Conservation (phyloP, 805 yeast genomes). For the Starmerella stigmatis region DNA sequence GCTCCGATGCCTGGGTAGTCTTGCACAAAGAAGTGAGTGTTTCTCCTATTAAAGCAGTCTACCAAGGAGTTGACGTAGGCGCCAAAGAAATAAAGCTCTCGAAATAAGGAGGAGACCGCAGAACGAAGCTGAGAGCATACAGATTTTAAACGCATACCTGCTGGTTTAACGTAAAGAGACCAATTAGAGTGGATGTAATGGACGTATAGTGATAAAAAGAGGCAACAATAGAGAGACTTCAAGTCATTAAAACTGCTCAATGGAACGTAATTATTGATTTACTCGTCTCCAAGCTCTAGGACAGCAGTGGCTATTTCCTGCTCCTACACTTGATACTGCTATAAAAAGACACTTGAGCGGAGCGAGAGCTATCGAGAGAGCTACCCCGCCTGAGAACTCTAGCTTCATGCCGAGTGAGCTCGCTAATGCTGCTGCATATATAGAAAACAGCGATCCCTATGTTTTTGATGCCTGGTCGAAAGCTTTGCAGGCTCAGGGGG, state of each 20-base stretch:
- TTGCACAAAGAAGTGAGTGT: conserved; percentile 46
- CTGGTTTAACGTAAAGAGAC: too few species aligned
- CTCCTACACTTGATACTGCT: background rate
- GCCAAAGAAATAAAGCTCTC: conserved; percentile 11
- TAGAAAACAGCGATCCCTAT: conserved; percentile 20
- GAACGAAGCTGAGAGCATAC: too few species aligned
- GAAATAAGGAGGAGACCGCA: background rate
- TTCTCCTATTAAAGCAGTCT: conserved; percentile 22
- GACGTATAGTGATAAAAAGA: too few species aligned
- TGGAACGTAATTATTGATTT: too few species aligned
- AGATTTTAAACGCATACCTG: too few species aligned
- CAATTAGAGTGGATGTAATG: too few species aligned
- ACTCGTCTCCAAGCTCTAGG: background rate
- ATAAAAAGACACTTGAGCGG: too few species aligned
- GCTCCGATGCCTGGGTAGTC: conserved; percentile 63
- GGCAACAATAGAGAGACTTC: too few species aligned
- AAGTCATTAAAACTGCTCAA: too few species aligned
- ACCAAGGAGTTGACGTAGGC: conserved; percentile 15
- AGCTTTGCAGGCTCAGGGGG: conserved; percentile 12
- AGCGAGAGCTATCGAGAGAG: too few species aligned
- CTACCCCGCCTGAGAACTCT: too few species aligned
- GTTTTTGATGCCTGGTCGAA: conserved; percentile 21
- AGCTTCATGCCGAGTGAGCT: background rate
- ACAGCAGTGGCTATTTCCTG: too few species aligned
- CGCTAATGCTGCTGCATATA: conserved; percentile 11